Percentiles rank a stretch among this genome's conserved stretches.
phyloP scores from a whole-genome alignment of 495 filamentous ascomycete species.

The Neurospora discreta region DNA sequence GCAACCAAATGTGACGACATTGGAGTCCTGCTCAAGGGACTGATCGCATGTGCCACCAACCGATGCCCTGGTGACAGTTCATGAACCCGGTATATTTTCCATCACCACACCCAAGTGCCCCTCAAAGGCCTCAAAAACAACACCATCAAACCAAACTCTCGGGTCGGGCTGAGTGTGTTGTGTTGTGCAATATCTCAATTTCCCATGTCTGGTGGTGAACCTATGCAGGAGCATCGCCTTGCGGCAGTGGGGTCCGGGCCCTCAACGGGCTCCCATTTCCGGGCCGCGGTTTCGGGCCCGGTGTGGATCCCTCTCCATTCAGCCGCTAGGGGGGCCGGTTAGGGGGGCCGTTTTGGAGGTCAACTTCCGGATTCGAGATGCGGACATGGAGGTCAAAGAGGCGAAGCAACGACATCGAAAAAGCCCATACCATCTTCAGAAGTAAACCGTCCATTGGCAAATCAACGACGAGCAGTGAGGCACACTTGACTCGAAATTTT shows the following conservation, averaged over 20 bases:
- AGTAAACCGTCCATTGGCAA: background rate
- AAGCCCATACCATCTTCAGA: background rate
- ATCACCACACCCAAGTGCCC: background rate
- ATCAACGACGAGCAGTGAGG: background rate
- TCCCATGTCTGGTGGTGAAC: background rate
- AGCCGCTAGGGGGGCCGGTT: background rate
- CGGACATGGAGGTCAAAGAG: background rate
- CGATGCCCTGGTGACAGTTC: background rate
- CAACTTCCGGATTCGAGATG: background rate
- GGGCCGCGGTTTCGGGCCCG: background rate
- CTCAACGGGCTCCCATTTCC: background rate
- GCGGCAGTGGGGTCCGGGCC: background rate
- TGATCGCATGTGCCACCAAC: background rate
- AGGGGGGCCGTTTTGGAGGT: background rate
- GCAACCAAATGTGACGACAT: background rate
- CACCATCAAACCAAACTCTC: background rate
- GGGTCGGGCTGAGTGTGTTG: background rate
- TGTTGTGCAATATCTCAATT: background rate
- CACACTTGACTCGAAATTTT: background rate
- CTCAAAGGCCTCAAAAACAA: background rate
- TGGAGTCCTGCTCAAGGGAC: background rate
- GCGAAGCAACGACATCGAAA: background rate
- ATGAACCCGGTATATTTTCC: background rate
- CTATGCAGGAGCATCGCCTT: background rate
- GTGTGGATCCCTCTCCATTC: background rate